A percentile compares a stretch with the other conserved stretches of the same genome.
Conservation (phyloP, 441 rosid genomes). For the Corymbia citriodora region DNA sequence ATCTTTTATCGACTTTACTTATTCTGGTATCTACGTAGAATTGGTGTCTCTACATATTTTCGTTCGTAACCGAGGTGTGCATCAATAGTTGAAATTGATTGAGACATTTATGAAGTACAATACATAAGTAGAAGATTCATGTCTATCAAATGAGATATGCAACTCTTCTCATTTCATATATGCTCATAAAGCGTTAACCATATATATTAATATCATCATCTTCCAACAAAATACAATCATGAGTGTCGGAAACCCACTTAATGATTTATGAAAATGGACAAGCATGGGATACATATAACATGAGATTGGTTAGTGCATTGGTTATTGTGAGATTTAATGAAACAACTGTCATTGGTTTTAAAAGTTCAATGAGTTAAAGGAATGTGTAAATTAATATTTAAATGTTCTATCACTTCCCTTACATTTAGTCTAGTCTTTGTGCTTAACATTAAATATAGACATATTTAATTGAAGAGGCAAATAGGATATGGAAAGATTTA, state of each 20-base stretch:
- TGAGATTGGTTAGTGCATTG: fast-evolving
- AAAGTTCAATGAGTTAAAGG: too few relatives aligned
- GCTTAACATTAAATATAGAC: too few relatives aligned
- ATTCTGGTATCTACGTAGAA: neutral
- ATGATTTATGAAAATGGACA: neutral
- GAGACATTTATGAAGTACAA: neutral
- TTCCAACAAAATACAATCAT: neutral
- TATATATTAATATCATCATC: neutral
- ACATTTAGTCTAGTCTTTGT: fast-evolving
- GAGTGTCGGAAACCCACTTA: neutral
- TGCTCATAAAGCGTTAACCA: neutral
- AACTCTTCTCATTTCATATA: neutral
- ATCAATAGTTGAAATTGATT: neutral
- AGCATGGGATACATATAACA: neutral
- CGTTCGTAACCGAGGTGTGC: too few relatives aligned
- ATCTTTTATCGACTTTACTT: neutral
- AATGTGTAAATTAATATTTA: too few relatives aligned
- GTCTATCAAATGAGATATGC: fast-evolving
- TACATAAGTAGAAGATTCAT: neutral
- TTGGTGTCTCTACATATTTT: neutral
- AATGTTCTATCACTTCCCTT: neutral
- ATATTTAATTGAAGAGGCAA: too few relatives aligned
- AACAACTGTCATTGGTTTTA: fast-evolving
- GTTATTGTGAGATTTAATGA: neutral
- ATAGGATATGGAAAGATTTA: fast-evolving